These are phyloP conservation scores for Vicia sativa DNA, from an alignment of 306 rosid species.

Conservation along the genomic window DNA sequence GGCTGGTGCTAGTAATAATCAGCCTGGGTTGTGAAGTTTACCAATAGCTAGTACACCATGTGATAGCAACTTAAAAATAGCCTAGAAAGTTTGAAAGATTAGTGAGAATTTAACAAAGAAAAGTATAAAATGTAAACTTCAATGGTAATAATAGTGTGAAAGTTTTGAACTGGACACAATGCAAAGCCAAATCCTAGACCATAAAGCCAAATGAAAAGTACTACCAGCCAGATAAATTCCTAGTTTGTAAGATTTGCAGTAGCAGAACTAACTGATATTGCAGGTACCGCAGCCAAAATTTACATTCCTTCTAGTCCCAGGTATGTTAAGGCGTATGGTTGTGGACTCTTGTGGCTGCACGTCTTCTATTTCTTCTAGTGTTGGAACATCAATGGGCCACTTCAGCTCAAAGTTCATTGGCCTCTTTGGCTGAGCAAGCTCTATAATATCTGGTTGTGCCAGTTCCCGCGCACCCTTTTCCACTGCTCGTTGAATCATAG, in stretches of 20 bases:
- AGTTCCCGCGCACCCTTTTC: not conserved
- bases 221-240: no score
- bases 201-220: not conserved
- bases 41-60: not conserved
- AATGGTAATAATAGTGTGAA: not conserved
- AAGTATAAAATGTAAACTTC: not conserved
- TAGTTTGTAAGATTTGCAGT: not conserved
- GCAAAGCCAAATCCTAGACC: not conserved
- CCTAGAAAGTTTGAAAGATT: not conserved
- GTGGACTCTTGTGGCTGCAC: not conserved
- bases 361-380: not conserved
- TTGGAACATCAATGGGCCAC: slow-evolving; percentile 4
- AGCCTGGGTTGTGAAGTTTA: not conserved
- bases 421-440: slow-evolving; percentile 23
- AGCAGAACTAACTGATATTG: not conserved
- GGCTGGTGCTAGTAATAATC: not conserved
- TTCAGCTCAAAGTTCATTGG: slow-evolving; percentile 16
- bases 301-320: not conserved
- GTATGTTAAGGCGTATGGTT: not conserved
- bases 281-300: not conserved
- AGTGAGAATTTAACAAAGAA: not conserved
- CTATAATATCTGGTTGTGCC: not conserved
- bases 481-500: not conserved
- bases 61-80: not conserved
- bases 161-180: not conserved